A percentile compares a stretch with the other conserved stretches of the same genome.
phyloP scores from a whole-genome alignment of 2,329 filamentous ascomycete species.

The Ascochyta lentis region DNA sequence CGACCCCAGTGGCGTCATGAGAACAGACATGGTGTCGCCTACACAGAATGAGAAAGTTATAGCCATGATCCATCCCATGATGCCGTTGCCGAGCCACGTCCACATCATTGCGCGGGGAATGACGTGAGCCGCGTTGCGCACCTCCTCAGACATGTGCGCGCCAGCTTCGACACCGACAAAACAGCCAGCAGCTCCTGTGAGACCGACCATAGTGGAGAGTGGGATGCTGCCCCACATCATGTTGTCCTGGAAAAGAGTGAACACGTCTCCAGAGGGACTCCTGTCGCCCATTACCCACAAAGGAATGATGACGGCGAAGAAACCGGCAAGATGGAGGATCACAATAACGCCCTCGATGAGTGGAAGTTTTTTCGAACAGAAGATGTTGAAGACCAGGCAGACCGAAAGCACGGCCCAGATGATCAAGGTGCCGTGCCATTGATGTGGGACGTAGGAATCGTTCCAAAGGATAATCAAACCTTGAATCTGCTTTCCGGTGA shows the following conservation, averaged over 20 bases:
- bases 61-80: conserved; percentile 44
- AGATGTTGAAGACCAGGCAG: conserved; percentile 52
- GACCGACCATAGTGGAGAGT: conserved; percentile 42
- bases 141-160: conserved; percentile 44
- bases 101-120: conserved; percentile 49
- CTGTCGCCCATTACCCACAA: conserved; percentile 34
- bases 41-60: conserved; percentile 26
- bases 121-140: conserved; percentile 32
- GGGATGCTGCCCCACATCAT: conserved; percentile 45
- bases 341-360: conserved; percentile 32
- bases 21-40: conserved; percentile 16
- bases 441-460: conserved; percentile 45
- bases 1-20: conserved; percentile 24
- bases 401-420: conserved; percentile 37
- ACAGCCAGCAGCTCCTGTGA: conserved; percentile 33
- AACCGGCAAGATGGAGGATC: conserved; percentile 48
- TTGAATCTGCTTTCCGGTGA: conserved; percentile 45
- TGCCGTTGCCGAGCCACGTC: conserved; percentile 45
- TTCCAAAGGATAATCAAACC: conserved; percentile 47
- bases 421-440: conserved; percentile 57
- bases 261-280: conserved; percentile 23
- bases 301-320: conserved; percentile 49
- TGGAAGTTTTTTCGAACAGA: conserved; percentile 47
- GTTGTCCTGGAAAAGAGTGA: conserved; percentile 39
- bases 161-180: conserved; percentile 33